Conservation (phyloP, 1,139 yeast genomes). For the Lodderomyces orthopsilosis region DNA sequence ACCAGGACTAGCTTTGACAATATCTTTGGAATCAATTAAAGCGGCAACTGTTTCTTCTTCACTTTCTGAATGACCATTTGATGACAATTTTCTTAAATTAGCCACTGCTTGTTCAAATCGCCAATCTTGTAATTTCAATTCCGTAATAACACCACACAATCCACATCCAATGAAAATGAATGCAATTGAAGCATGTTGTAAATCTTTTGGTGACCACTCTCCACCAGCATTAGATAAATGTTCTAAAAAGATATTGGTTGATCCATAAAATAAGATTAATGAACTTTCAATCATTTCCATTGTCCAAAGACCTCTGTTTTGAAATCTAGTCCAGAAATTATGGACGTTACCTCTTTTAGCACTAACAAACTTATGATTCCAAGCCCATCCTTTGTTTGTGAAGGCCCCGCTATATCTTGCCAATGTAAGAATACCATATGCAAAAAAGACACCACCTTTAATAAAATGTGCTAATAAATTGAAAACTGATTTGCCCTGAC, state of each 20-base stretch:
- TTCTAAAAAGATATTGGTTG: constrained; percentile 84
- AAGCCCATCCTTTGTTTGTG: constrained; percentile 77
- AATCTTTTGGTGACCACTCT: constrained; percentile 85
- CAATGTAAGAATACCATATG: constrained; percentile 70
- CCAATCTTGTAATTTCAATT: constrained; percentile 53
- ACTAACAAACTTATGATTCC: constrained; percentile 63
- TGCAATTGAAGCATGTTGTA: constrained; percentile 94
- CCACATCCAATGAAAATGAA: constrained; percentile 94
- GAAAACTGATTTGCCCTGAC: constrained; percentile 64
- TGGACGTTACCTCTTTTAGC: not conserved
- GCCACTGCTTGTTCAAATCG: constrained; percentile 38
- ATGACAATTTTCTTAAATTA: constrained; percentile 16
- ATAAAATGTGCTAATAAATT: constrained; percentile 91
- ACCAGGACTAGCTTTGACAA: constrained; percentile 58
- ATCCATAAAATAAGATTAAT: constrained; percentile 81
- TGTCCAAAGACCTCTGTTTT: constrained; percentile 59
- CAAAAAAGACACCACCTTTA: constrained; percentile 87
- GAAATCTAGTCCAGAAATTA: constrained; percentile 27
- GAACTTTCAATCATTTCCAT: constrained; percentile 85
- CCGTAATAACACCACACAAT: constrained; percentile 81
- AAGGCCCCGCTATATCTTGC: constrained; percentile 87
- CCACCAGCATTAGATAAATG: constrained; percentile 75
- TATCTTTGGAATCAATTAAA: not conserved
- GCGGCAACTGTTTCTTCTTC: constrained; percentile 4
- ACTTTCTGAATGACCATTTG: constrained; percentile 3